These are phyloP conservation scores for Lichtheimia ramosa DNA, from an alignment of 371 early-diverging fungal species.

Conservation along the genomic window DNA sequence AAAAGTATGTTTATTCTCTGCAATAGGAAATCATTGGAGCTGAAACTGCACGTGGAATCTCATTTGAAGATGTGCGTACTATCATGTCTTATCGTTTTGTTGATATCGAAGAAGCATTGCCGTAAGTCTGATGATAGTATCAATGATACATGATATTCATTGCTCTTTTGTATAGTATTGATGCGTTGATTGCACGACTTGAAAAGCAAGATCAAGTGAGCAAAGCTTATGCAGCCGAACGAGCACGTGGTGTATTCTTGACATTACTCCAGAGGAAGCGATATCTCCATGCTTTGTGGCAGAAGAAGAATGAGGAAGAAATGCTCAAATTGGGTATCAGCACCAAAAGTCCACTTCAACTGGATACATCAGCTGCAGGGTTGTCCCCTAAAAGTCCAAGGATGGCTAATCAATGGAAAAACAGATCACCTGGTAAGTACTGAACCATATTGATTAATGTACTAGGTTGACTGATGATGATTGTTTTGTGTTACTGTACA, in stretches of 20 bases:
- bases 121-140: constrained; percentile 29
- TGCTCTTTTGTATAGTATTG: constrained; percentile 21
- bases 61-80: constrained; percentile 54
- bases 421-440: constrained; percentile 8
- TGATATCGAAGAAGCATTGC: constrained; percentile 49
- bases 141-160: not conserved
- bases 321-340: constrained; percentile 30
- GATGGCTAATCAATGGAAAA: not conserved
- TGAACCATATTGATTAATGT: not conserved
- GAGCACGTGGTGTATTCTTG: constrained; percentile 46
- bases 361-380: constrained; percentile 6
- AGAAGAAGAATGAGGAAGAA: constrained; percentile 45
- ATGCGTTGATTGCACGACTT: constrained; percentile 38
- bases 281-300: constrained; percentile 41
- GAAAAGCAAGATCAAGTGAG: constrained; percentile 42
- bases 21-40: constrained; percentile 40
- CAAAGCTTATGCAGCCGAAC: constrained; percentile 43
- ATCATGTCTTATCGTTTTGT: constrained; percentile 56
- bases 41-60: constrained; percentile 47
- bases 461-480: constrained; percentile 4
- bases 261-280: constrained; percentile 38
- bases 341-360: constrained; percentile 6
- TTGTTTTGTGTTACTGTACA: too few species aligned
- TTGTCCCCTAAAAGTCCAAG: constrained; percentile 4
- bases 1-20: not conserved